Evolutionary conservation across 108 stramenopile species (phyloP).

Genomic region (Nitzschia inconspicua): DNA sequence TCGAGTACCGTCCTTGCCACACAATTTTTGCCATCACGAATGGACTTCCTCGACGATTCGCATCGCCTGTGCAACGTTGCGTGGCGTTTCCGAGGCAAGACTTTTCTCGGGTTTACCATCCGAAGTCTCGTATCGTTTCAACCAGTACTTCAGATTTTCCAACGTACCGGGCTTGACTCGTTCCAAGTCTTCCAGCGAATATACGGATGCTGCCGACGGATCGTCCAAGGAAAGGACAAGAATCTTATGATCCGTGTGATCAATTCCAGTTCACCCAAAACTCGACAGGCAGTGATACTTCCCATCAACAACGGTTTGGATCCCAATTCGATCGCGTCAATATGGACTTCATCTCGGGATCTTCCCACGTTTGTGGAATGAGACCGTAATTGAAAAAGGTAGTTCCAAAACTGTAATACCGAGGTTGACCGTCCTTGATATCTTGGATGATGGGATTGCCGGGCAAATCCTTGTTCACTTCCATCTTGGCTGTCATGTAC

Average conservation of each 20-base stretch:
- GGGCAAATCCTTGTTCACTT: conserved; percentile 75
- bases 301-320: conserved; percentile 84
- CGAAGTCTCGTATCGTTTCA: conserved; percentile 95
- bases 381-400: conserved; percentile 98
- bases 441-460: conserved; percentile 86
- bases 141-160: conserved; percentile 86
- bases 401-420: conserved; percentile 96
- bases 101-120: conserved; percentile 93
- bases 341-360: conserved; percentile 70
- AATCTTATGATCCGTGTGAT: conserved; percentile 98
- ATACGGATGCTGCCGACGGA: conserved; percentile 57
- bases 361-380: conserved; percentile 98
- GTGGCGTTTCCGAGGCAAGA: conserved; percentile 83
- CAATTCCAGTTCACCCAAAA: conserved; percentile 92
- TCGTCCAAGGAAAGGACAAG: conserved; percentile 85
- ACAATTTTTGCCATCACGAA: conserved; percentile 73
- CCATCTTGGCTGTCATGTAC: conserved; percentile 96
- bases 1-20: conserved; percentile 65
- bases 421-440: conserved; percentile 86
- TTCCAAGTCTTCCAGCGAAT: conserved; percentile 83
- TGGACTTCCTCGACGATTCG: conserved; percentile 78
- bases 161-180: conserved; percentile 76
- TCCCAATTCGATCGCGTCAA: conserved; percentile 97
- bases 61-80: conserved; percentile 60
- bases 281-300: conserved; percentile 85